Evolutionary conservation across 2,329 filamentous ascomycete genomes (phyloP), one percentile per base, ranked within the genome.

Genomic region (Camptophora hylomeconis): DNA sequence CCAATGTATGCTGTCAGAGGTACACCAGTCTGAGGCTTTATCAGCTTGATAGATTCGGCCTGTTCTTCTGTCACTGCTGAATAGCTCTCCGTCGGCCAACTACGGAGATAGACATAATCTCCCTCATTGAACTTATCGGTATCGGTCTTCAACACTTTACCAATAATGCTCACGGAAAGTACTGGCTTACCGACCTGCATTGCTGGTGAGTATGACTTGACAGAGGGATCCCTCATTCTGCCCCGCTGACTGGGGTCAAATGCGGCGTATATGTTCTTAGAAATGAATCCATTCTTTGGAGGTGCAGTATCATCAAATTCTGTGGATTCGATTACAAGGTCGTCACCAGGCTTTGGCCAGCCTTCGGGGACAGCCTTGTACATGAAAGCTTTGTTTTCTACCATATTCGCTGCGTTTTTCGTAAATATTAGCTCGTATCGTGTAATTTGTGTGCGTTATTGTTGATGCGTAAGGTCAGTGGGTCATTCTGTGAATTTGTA

Each of bases 231-330:
- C 26, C 78, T 72, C 76, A 87, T 82, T 40, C 69, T 67, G 32
- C 75, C 76, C 33, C 80, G 74, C 58, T 77, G 69, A 58, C 84
- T 86, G 2, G 80, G 80, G 52, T 87, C 80, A 57, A 75, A 75
- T 5, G 76, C 80, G 32, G 72, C 61, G 48, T 75, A 79, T 45
- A 73, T 64, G 48, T 78, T 67, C 56, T 79, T 70, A 41, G 73
- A 60, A 14, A 67, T 69, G 26, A 86, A 50, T 26, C 80, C 72
- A 40, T 75, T 76, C 19, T 64, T 47, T 9, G 69, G 61, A 1
- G 41, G 38, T 2, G 38, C 15, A 5, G 67, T 61, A 14, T 72
- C 57, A 49, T 89, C 80, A 40, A 86, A 74, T 12, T 70, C 63
- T 35, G 67, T 67, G 40, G 66, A 56, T 53, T 89, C 77, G 35